phyloP scores from a whole-genome alignment of 2,329 filamentous ascomycete genomes.

The Trichoderma atroviride region DNA sequence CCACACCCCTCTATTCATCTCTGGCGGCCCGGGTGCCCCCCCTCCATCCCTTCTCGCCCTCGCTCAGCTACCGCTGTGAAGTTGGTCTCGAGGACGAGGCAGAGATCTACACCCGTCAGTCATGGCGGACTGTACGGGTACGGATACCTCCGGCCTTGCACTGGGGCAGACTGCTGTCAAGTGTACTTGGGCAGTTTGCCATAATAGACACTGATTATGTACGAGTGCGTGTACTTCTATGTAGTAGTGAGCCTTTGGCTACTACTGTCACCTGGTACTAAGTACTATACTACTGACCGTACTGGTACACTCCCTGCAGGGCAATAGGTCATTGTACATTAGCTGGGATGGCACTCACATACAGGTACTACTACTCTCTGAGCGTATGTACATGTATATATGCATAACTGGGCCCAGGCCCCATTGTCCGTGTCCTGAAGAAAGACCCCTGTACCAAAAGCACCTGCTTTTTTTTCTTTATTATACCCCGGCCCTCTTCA shows the following conservation, averaged over 20 bases:
- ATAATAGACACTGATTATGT: not conserved
- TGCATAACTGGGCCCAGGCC: not conserved
- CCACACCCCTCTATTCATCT: not conserved
- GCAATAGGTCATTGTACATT: conserved; percentile 17
- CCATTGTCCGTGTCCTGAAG: conserved; percentile 25
- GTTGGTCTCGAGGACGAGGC: not conserved
- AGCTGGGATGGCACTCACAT: conserved; percentile 13
- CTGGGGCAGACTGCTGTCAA: not conserved
- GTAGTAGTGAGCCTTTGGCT: not conserved
- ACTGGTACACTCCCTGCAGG: not conserved
- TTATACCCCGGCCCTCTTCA: not conserved
- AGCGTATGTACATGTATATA: conserved; percentile 18
- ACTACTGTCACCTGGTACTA: too few species aligned
- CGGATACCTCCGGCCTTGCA: not conserved
- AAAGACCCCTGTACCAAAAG: conserved; percentile 15
- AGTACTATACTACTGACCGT: not conserved
- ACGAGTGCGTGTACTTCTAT: not conserved
- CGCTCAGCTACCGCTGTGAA: not conserved
- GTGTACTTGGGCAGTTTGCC: not conserved
- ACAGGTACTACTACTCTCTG: not conserved
- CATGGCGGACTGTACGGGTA: not conserved
- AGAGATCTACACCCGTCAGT: not conserved
- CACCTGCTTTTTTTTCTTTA: conserved; percentile 1
- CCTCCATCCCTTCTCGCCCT: not conserved
- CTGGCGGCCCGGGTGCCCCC: conserved; percentile 6